These are phyloP conservation scores for Chalciporus sp. DNA, from an alignment of 1,284 basidiomycete genomes.

Conservation along the genomic window DNA sequence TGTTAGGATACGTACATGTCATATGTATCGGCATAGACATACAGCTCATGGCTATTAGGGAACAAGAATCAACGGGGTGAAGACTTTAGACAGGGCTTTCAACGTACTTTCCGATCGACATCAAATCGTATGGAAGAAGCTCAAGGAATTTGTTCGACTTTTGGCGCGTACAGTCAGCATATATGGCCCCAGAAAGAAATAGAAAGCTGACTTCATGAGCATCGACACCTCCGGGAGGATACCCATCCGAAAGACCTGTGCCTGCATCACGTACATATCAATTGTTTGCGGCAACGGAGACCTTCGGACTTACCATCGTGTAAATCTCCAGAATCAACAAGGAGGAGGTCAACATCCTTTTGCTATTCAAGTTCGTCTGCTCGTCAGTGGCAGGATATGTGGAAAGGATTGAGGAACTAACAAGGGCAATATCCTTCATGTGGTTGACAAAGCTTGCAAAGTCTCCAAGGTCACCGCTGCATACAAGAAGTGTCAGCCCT, in stretches of 20 bases:
- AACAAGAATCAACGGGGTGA: conserved; percentile 9
- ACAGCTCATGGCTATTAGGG: conserved; percentile 74
- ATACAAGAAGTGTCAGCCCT: not conserved
- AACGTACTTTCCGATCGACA: conserved; percentile 80
- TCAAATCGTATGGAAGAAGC: conserved; percentile 78
- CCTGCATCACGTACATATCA: conserved; percentile 36
- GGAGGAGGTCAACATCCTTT: conserved; percentile 68
- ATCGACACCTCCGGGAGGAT: conserved; percentile 39
- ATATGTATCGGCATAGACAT: conserved; percentile 54
- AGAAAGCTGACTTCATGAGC: too few relatives aligned
- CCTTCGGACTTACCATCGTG: conserved; percentile 63
- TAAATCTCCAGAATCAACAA: conserved; percentile 77
- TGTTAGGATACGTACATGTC: too few relatives aligned
- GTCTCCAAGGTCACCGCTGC: conserved; percentile 74
- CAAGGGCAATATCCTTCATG: conserved; percentile 54
- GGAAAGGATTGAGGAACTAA: not conserved
- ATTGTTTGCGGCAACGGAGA: not conserved
- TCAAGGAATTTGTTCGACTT: conserved; percentile 74
- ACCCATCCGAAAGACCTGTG: conserved; percentile 76
- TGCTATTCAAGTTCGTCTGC: conserved; percentile 44
- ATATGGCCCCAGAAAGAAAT: too few relatives aligned
- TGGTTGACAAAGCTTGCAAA: conserved; percentile 72
- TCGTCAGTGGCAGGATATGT: not conserved
- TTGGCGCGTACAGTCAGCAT: conserved; percentile 34
- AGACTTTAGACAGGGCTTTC: not conserved